Evolutionary conservation across 2,329 filamentous ascomycete genomes (phyloP).

Genomic region (Ophiostoma australiae): DNA sequence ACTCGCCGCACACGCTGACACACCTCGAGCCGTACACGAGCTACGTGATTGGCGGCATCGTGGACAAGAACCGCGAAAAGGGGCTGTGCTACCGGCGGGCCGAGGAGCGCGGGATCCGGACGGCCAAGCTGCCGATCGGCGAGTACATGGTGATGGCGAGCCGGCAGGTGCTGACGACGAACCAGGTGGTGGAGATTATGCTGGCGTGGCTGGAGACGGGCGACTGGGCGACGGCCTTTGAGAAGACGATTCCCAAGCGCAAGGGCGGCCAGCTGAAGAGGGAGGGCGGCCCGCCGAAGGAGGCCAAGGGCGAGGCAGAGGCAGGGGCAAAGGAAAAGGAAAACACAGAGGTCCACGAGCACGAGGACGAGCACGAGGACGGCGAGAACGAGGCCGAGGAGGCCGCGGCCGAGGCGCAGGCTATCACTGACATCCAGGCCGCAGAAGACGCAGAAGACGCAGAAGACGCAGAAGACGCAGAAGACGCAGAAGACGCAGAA

Average conservation of each 20-base stretch:
- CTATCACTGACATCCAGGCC: background rate
- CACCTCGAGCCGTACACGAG: constrained; percentile 80
- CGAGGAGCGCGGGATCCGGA: constrained; percentile 68
- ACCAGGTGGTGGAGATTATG: constrained; percentile 97
- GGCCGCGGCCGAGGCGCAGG: background rate
- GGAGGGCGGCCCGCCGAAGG: constrained; percentile 29
- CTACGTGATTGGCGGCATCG: constrained; percentile 89
- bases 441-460: no score
- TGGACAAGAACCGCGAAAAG: constrained; percentile 96
- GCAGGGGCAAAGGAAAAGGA: background rate
- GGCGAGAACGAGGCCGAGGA: background rate
- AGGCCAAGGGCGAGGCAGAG: constrained; percentile 28
- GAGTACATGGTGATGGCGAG: constrained; percentile 89
- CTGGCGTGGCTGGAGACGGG: constrained; percentile 82
- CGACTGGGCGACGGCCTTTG: constrained; percentile 87
- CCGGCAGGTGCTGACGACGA: constrained; percentile 81
- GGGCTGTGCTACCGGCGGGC: constrained; percentile 85
- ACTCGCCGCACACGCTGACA: constrained; percentile 79
- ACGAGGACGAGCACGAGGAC: constrained; percentile 9
- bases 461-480: background rate
- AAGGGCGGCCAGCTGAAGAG: constrained; percentile 69
- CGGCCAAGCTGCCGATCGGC: constrained; percentile 89
- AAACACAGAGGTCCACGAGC: constrained; percentile 20
- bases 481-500: background rate
- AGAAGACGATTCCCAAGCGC: constrained; percentile 80